Evolutionary conservation across 352 stramenopile genomes (phyloP).

Genomic region (Globisporangium nodosum): DNA sequence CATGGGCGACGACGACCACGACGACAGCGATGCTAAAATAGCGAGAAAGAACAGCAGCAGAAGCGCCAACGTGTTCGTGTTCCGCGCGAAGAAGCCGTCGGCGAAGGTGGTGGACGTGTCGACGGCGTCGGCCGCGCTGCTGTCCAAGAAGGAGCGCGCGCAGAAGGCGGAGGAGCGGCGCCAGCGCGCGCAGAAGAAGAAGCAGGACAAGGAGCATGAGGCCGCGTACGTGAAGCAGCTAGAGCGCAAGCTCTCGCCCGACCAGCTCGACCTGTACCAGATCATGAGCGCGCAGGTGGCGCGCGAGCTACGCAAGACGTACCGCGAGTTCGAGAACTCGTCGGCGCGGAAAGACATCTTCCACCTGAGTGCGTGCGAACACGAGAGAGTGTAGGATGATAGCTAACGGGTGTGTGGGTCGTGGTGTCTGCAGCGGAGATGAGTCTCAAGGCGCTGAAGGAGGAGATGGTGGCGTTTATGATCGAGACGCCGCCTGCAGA

Average conservation of each 20-base stretch:
- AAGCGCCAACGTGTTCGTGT: conserved; percentile 45
- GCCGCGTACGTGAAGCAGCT: conserved; percentile 12
- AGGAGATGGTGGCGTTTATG: conserved; percentile 60
- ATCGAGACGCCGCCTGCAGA: conserved; percentile 37
- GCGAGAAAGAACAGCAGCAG: not conserved
- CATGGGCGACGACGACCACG: conserved; percentile 11
- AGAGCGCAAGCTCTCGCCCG: conserved; percentile 24
- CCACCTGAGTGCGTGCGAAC: conserved; percentile 40
- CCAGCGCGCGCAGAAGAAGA: conserved; percentile 21
- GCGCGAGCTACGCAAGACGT: conserved; percentile 60
- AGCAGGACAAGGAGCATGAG: conserved; percentile 26
- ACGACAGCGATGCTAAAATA: not conserved
- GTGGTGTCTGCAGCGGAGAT: conserved; percentile 30
- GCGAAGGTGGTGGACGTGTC: conserved; percentile 29
- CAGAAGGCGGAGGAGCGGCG: conserved; percentile 37
- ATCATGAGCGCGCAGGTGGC: conserved; percentile 53
- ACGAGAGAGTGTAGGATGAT: not conserved
- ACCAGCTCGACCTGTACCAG: conserved; percentile 57
- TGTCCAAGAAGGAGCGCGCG: conserved; percentile 44
- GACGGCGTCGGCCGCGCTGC: conserved; percentile 36
- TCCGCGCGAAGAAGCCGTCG: conserved; percentile 31
- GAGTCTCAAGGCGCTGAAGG: conserved; percentile 58
- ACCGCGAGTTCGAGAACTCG: conserved; percentile 60
- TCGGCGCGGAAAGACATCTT: conserved; percentile 54
- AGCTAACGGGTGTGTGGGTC: not conserved